These are phyloP conservation scores for Fusarium liriodendri DNA, from an alignment of 2,329 filamentous ascomycete genomes.

Conservation along the genomic window DNA sequence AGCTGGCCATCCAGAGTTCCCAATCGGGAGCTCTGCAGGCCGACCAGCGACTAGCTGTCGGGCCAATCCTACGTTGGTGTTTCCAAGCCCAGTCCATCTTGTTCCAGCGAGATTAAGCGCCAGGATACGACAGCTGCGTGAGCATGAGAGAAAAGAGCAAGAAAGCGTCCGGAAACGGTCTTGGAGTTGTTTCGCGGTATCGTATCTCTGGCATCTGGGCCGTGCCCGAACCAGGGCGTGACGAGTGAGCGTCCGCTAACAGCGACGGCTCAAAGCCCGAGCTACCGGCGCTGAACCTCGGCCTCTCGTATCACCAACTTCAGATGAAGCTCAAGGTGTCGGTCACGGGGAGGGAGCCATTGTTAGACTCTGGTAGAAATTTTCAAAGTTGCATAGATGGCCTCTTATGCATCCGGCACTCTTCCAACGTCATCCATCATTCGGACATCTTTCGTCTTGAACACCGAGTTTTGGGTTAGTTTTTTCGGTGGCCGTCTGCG, in stretches of 20 bases:
- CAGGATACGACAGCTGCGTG: conserved; percentile 20
- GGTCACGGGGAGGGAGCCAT: not conserved
- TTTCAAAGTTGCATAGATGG: conserved; percentile 23
- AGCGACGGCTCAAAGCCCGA: conserved; percentile 20
- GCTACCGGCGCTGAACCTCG: conserved; percentile 25
- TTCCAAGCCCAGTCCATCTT: conserved; percentile 34
- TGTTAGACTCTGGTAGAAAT: not conserved
- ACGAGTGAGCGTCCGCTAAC: conserved; percentile 16
- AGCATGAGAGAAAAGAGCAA: not conserved
- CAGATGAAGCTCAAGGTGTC: conserved; percentile 11
- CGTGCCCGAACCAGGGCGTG: not conserved
- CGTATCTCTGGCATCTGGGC: conserved; percentile 13
- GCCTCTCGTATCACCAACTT: conserved; percentile 34
- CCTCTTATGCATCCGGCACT: conserved; percentile 26
- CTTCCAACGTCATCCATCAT: conserved; percentile 29
- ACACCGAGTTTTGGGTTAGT: conserved; percentile 22
- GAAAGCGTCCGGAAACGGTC: conserved; percentile 31
- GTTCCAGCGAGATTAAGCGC: conserved; percentile 42
- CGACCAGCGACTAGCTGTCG: conserved; percentile 34
- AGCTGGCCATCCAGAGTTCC: conserved; percentile 33
- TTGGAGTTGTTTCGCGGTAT: conserved; percentile 6
- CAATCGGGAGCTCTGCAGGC: conserved; percentile 42
- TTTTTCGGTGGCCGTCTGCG: conserved; percentile 3
- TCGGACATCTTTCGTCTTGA: conserved; percentile 18
- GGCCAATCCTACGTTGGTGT: conserved; percentile 41